Conservation (phyloP, 768 basidiomycete species). For the Leccinum sublutescens region DNA sequence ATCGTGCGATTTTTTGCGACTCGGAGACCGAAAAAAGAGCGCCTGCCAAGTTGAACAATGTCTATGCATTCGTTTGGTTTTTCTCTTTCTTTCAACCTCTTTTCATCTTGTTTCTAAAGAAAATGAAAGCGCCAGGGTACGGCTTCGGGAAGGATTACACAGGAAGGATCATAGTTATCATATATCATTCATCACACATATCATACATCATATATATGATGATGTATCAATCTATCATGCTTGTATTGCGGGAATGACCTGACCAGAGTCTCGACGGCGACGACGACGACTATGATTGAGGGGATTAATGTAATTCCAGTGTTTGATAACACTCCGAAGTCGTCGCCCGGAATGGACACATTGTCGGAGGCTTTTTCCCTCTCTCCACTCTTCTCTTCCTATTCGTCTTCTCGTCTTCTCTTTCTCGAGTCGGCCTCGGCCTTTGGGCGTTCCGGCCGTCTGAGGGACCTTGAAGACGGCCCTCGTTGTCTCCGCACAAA, state of each 20-base stretch:
- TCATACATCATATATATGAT: not conserved
- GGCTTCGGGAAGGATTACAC: not conserved
- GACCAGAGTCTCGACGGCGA: not conserved
- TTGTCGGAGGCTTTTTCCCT: slow-evolving; percentile 7
- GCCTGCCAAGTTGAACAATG: not conserved
- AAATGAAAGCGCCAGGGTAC: not conserved
- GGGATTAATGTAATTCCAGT: not conserved
- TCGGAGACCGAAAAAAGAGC: not conserved
- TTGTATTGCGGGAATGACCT: not conserved
- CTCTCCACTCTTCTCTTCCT: not conserved
- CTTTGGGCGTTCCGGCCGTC: not conserved
- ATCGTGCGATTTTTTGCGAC: slow-evolving; percentile 10
- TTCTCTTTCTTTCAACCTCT: not conserved
- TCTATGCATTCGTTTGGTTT: not conserved
- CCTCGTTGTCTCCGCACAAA: slow-evolving; percentile 17
- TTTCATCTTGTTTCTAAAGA: not conserved
- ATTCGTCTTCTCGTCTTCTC: not conserved
- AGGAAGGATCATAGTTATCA: not conserved
- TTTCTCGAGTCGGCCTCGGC: not conserved
- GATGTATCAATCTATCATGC: not conserved
- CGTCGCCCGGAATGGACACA: slow-evolving; percentile 7
- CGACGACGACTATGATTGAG: not conserved
- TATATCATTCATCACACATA: not conserved
- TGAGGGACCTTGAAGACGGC: not conserved
- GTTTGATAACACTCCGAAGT: not conserved